A percentile compares a stretch with the other conserved stretches of the same genome.
Evolutionary conservation across 1,284 basidiomycete species (phyloP).

Genomic region (Phlebopus sp.): DNA sequence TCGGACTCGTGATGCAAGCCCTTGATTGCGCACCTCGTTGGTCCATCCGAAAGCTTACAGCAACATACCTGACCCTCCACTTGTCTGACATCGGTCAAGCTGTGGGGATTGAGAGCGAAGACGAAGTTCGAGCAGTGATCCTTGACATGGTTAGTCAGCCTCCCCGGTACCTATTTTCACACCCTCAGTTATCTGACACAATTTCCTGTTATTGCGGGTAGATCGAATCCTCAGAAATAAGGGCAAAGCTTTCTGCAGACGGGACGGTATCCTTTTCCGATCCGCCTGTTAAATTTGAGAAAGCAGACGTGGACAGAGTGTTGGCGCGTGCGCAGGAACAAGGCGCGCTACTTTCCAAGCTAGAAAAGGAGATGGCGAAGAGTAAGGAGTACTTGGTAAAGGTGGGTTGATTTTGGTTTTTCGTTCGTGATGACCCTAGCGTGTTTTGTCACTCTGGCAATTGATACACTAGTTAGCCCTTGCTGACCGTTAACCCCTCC

Average conservation of each 20-base stretch:
- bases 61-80: slow-evolving; percentile 74
- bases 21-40: slow-evolving; percentile 68
- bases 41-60: slow-evolving; percentile 72
- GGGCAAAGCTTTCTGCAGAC: slow-evolving; percentile 58
- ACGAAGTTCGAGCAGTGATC: slow-evolving; percentile 56
- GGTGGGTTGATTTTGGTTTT: slow-evolving; percentile 39
- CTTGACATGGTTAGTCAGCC: slow-evolving; percentile 64
- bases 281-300: slow-evolving; percentile 56
- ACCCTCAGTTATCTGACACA: not conserved
- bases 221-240: slow-evolving; percentile 70
- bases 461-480: no score
- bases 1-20: slow-evolving; percentile 65
- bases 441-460: no score
- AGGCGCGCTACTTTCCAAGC: slow-evolving; percentile 42
- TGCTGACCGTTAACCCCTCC: slow-evolving; percentile 7
- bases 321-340: slow-evolving; percentile 61
- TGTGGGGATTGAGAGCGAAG: slow-evolving; percentile 53
- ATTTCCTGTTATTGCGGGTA: slow-evolving; percentile 22
- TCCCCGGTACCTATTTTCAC: slow-evolving; percentile 1
- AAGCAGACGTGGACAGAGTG: slow-evolving; percentile 62
- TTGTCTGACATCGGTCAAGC: slow-evolving; percentile 65
- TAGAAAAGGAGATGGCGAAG: slow-evolving; percentile 58
- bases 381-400: slow-evolving; percentile 68
- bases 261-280: slow-evolving; percentile 74
- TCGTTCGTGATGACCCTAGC: not conserved